Base-by-base conservation (phyloP, 1,284 basidiomycete species). In the Rhodotorula sp. region DNA sequence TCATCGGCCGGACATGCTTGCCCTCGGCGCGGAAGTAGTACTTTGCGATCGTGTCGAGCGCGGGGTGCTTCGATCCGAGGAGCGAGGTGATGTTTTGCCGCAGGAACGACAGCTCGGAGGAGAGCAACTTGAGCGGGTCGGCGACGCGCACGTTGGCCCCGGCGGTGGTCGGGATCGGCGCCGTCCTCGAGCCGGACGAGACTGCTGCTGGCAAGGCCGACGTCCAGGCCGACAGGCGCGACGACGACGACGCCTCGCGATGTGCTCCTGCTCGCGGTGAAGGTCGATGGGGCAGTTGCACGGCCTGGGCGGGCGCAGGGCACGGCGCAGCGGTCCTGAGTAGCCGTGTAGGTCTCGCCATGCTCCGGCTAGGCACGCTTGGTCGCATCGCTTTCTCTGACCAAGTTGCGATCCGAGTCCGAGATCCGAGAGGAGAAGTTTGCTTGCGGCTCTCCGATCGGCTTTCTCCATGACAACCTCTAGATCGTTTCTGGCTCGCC, bases 1-100 rank as follows among this genome's bases (percentile, higher is more conserved):
- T 85, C 74, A 95, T 84, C 1, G 95, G 94, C 21, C 95, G 87
- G 34, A 98, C 85, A 79, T 97, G 93, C 80, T 97, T 97, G 5
- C 84, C 84, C 61, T 81, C 80, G 34, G 79, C 80, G 70, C 91
- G 85, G 81, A 98, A 97, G 83, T 97, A 97, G 83, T 94, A 97
- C 77, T 93, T 88, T 6, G 95, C 93, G 72, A 97, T 90, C 68
- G 90, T 87, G 74, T 90, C 89, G 68, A 99, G 87, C 2, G 88
- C 87, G 2, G 93, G 91, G 81, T 98, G 92, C 16, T 92, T 90
- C 3, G 91, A 90, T 43, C 93, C 94, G 18, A 99, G 86, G 55
- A 99, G 85, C 73, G 85, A 84, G 74, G 93, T 85, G 45, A 99
- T 85, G 69, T 87, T 90, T 67, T 86, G 85, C 72, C 91, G 89